phyloP scores from a whole-genome alignment of 2,329 filamentous ascomycete species.

The Penicillium rolfsii region DNA sequence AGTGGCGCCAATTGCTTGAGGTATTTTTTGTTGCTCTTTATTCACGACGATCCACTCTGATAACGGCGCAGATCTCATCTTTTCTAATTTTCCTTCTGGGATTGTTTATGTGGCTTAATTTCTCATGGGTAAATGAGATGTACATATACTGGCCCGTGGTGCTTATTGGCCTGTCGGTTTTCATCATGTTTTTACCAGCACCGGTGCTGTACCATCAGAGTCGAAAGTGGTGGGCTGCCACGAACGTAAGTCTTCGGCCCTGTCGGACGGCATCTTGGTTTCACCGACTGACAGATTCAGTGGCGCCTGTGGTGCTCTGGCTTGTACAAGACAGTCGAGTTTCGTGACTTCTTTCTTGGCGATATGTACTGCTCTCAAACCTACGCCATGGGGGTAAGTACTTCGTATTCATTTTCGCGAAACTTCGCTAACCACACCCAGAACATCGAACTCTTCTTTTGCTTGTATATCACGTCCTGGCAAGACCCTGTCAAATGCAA shows the following conservation, averaged over 20 bases:
- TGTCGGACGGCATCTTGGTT: neutral
- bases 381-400: constrained; percentile 78
- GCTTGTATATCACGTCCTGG: constrained; percentile 83
- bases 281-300: constrained; percentile 48
- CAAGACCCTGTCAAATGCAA: constrained; percentile 75
- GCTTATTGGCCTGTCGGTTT: constrained; percentile 68
- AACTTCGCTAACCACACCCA: constrained; percentile 42
- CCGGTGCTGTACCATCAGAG: constrained; percentile 75
- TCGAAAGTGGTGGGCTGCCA: constrained; percentile 83
- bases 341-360: constrained; percentile 94
- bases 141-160: constrained; percentile 87
- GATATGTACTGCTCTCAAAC: constrained; percentile 97
- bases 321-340: constrained; percentile 83
- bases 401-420: neutral
- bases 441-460: constrained; percentile 94
- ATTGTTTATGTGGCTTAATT: constrained; percentile 87
- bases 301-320: constrained; percentile 85
- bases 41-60: constrained; percentile 20
- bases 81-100: constrained; percentile 77
- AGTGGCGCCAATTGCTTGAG: constrained; percentile 86
- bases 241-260: constrained; percentile 64
- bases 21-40: constrained; percentile 41
- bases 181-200: constrained; percentile 75
- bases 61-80: constrained; percentile 67
- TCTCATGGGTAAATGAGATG: constrained; percentile 69